Base-by-base conservation (phyloP, 805 yeast species). In the Candida succiphila region DNA sequence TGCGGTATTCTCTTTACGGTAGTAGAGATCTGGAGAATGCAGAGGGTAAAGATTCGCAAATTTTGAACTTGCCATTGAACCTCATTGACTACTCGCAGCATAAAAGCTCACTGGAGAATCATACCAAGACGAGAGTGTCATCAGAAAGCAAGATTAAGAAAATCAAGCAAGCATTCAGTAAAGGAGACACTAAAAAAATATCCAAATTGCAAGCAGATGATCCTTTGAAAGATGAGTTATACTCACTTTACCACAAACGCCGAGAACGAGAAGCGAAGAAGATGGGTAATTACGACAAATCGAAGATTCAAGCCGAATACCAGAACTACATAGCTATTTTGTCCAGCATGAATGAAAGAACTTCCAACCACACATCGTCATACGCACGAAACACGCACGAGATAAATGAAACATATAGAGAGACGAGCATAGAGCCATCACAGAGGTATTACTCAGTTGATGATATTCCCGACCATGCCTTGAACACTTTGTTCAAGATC, bases 241-340 rank as follows among this genome's bases (percentile, higher is more conserved):
- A 60, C 48, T 15, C 32, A 16, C 7, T 30, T 12, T 71, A 65
- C 44, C 88, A 81, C 53, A 64, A 65, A 27, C 63, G 69, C 26
- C 72, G 79, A 75, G 72, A 69, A 40, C 70, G 70, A 35, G 78
- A 76, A 33, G 94, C 83, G 51, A 67, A 67, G 37, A 63, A 72
- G 30, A 75, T 78, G 70, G 56, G 63, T 20, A 61, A 61, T 24
- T 58, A 67, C 2, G 88, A 81, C 42, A 58, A 70, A 18, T 69
- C 64, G 31, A 64, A 68, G 35, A 60, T 75, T 29, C 56, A 67
- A 31, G 51, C 60, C 7, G 89, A 80, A 44, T 71, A 74, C 21
- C 85, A 78, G 34, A 66, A 64, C 16, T 61, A 74, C 24, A 52
- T 60, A 21, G 67, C 67, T 10, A 67, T 65, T 41, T 56, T 74